phyloP scores from a whole-genome alignment of 2,329 filamentous ascomycete genomes.

The Huntiella bhutanensis region DNA sequence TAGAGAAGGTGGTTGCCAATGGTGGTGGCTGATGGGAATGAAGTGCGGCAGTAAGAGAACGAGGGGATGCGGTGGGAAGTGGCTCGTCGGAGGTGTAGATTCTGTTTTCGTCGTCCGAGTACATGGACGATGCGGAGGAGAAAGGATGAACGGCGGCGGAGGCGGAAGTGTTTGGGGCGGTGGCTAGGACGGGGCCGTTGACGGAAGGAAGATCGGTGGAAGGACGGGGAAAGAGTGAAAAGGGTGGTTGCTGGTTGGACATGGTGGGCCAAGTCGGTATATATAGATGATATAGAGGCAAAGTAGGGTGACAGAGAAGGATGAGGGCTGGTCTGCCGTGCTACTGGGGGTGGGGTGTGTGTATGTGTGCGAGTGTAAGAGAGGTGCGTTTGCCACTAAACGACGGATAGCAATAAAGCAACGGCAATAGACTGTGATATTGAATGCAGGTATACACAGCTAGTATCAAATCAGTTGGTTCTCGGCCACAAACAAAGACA shows the following conservation, averaged over 20 bases:
- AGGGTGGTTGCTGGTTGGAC: background rate
- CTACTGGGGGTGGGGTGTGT: no score
- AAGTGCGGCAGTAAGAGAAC: background rate
- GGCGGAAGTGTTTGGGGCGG: constrained; percentile 17
- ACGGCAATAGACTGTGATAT: no score
- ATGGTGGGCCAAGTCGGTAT: background rate
- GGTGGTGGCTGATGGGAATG: background rate
- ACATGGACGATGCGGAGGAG: constrained; percentile 2
- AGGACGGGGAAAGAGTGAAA: background rate
- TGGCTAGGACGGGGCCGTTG: background rate
- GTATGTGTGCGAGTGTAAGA: no score
- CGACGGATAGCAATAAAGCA: no score
- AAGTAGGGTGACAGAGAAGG: background rate
- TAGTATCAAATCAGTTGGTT: no score
- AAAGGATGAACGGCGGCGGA: background rate
- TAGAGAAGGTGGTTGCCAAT: background rate
- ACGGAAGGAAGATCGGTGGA: constrained; percentile 2
- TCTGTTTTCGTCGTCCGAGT: background rate
- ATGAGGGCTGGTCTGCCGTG: background rate
- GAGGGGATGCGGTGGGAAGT: background rate
- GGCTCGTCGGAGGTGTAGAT: constrained; percentile 2
- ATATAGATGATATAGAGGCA: background rate
- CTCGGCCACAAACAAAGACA: no score
- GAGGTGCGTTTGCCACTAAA: no score
- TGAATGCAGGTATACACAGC: no score